Base-by-base conservation (phyloP, 768 basidiomycete species). In the Piloderma croceum region DNA sequence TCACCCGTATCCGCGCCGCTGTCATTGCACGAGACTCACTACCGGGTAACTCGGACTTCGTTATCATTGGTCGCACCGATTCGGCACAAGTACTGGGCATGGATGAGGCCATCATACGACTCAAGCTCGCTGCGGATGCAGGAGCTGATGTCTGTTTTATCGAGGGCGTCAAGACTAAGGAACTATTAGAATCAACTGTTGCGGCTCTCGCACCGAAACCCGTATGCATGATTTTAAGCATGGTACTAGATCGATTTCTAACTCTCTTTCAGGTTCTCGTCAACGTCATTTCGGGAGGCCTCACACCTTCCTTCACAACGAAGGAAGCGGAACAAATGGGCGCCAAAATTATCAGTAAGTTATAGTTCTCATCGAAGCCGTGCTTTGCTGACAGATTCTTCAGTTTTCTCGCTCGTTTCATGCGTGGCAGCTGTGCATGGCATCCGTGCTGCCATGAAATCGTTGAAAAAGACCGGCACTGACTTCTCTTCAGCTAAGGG, bases 131-230 rank as follows among this genome's bases (percentile, higher is more conserved):
- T 7, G 74, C 81, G 1, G 80, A 79, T 43, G 79, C 74, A 7
- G 84, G 84, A 22, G 84, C 84, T 1, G 84, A 88, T 51, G 83
- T 83, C 10, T 86, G 83, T 58, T 89, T 88, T 61, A 85, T 86
- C 24, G 84, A 87, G 57, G 84, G 85, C 31, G 83, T 86, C 21
- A 76, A 76, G 58, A 81, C 76, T 2, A 70, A 77, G 34, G 77
- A 82, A 33, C 72, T 82, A 18, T 69, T 86, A 12, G 67, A 73
- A 41, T 65, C 65, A 1, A 84, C 84, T 7, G 78, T 88, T 34
- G 69, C 70, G 18, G 81, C 79, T 3, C 61, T 88, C 21, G 74
- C 79, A 5, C 84, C 84, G 4, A 85, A 81, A 49, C 84, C 84
- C 1, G 83, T 77, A 44, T 45, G 67, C 52, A 10, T 15, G 32